These are phyloP conservation scores for Ormosia semicastrata DNA, from an alignment of 306 rosid species.

Conservation along the genomic window DNA sequence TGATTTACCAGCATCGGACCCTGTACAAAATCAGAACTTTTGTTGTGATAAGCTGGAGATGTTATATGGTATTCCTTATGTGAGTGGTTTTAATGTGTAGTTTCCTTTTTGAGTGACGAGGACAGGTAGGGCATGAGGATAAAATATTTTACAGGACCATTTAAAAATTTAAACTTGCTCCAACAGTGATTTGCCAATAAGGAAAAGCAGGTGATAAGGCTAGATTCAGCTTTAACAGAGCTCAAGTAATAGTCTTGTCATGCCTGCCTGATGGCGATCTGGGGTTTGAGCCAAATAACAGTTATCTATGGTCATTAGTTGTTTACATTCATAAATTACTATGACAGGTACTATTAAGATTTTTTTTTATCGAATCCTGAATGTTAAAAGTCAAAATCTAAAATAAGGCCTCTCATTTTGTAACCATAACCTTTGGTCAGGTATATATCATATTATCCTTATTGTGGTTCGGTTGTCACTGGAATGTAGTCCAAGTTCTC, in stretches of 20 bases:
- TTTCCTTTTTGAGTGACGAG: neutral
- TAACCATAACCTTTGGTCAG: neutral
- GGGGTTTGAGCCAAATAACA: neutral
- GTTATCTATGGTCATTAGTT: neutral
- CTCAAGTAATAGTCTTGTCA: neutral
- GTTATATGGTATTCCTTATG: neutral
- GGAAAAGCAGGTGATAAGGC: neutral
- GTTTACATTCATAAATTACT: neutral
- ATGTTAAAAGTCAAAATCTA: neutral
- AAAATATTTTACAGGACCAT: neutral
- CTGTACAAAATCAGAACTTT: neutral
- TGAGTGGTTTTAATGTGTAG: neutral
- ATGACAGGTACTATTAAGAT: neutral
- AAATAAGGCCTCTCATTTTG: neutral
- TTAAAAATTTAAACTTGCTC: neutral
- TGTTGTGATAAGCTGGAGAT: neutral
- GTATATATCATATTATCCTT: slow-evolving; percentile 4
- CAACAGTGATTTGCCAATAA: neutral
- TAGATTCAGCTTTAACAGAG: neutral
- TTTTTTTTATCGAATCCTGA: neutral
- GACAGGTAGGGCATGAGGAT: neutral
- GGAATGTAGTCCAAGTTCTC: neutral
- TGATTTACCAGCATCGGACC: neutral
- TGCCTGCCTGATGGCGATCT: neutral
- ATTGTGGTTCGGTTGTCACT: neutral